phyloP scores from a whole-genome alignment of 164 flowering plant species.

The Stephania japonica region DNA sequence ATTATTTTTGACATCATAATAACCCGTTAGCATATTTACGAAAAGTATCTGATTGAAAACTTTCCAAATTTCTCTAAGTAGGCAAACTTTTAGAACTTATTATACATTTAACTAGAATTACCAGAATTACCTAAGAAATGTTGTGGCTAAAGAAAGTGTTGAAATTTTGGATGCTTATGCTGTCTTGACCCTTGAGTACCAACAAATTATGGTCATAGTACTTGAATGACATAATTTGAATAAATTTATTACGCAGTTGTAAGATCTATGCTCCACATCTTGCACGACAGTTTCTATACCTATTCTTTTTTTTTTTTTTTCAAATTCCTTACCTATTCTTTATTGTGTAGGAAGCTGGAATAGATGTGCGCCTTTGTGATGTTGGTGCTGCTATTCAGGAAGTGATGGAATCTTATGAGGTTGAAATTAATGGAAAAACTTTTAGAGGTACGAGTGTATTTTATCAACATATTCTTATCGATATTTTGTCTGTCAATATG shows the following conservation, averaged over 20 bases:
- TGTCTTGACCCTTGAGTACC: too few species aligned
- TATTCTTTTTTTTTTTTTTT: constrained; percentile 7
- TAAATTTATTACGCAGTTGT: not conserved
- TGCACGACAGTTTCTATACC: not conserved
- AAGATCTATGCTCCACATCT: not conserved
- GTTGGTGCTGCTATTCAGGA: constrained; percentile 99
- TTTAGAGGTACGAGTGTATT: constrained; percentile 53
- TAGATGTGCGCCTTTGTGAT: constrained; percentile 96
- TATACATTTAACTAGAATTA: not conserved
- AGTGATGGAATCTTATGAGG: constrained; percentile 98
- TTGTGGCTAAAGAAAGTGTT: not conserved
- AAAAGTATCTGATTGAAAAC: too few species aligned
- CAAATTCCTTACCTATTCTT: not conserved
- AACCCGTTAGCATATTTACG: not conserved
- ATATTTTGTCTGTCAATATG: not conserved
- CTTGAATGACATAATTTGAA: too few species aligned
- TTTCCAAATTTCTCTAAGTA: not conserved
- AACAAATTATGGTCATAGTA: not conserved
- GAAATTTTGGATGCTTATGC: not conserved
- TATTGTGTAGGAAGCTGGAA: constrained; percentile 75
- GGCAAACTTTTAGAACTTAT: not conserved
- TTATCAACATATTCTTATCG: not conserved
- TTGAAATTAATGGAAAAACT: constrained; percentile 93
- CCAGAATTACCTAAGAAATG: not conserved
- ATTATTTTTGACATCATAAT: too few species aligned